Evolutionary conservation across 108 stramenopile species (phyloP).

Genomic region (Seminavis robusta): DNA sequence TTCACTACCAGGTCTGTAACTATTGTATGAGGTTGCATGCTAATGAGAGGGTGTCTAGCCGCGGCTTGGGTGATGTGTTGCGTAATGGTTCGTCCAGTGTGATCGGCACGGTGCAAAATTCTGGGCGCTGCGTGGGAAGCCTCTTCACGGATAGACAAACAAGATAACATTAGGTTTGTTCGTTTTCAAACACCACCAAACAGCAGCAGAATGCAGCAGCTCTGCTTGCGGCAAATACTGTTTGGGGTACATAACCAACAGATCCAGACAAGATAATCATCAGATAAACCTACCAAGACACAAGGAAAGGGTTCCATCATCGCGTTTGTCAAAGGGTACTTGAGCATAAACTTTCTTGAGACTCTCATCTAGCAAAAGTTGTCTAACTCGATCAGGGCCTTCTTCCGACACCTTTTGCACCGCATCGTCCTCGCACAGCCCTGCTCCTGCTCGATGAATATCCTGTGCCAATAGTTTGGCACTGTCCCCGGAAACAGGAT

Average conservation of each 20-base stretch:
- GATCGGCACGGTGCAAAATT: slow-evolving; percentile 88
- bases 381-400: slow-evolving; percentile 80
- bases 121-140: slow-evolving; percentile 89
- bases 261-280: slow-evolving; percentile 16
- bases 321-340: slow-evolving; percentile 83
- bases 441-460: slow-evolving; percentile 84
- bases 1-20: slow-evolving; percentile 82
- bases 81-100: slow-evolving; percentile 89
- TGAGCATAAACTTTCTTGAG: slow-evolving; percentile 43
- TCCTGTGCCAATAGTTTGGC: slow-evolving; percentile 72
- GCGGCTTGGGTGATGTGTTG: slow-evolving; percentile 79
- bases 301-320: slow-evolving; percentile 29
- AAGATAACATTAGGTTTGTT: no score
- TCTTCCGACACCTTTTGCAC: slow-evolving; percentile 86
- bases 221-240: slow-evolving; percentile 23
- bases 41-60: slow-evolving; percentile 78
- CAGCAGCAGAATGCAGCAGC: neutral
- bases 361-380: slow-evolving; percentile 57
- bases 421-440: slow-evolving; percentile 77
- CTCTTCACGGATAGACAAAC: no score
- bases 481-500: slow-evolving; percentile 55
- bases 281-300: no score
- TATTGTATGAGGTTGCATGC: slow-evolving; percentile 63
- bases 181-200: neutral
- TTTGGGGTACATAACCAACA: slow-evolving; percentile 5